These are phyloP conservation scores for Schwanniomyces pseudopolymorphus DNA, from an alignment of 805 yeast species.

Conservation along the genomic window DNA sequence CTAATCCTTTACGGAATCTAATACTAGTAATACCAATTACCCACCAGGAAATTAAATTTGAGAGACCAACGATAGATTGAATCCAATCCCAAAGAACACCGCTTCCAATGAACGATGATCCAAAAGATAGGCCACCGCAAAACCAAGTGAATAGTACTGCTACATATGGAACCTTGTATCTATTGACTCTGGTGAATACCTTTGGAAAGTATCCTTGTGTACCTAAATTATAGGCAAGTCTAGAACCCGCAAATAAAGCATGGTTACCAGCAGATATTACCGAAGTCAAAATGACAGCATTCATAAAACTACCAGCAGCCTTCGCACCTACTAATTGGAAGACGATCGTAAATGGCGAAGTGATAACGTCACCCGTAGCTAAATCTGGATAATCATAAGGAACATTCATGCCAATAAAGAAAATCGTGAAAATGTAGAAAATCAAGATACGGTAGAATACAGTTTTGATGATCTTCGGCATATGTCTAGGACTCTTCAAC, in stretches of 20 bases:
- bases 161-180: conserved; percentile 48
- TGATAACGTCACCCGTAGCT: conserved; percentile 23
- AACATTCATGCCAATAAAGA: conserved; percentile 43
- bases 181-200: conserved; percentile 40
- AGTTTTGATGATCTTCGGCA: conserved; percentile 30
- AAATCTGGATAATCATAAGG: conserved; percentile 38
- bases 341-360: conserved; percentile 44
- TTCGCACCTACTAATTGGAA: conserved; percentile 43
- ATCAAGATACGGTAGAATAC: conserved; percentile 33
- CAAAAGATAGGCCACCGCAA: conserved; percentile 59
- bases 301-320: conserved; percentile 44
- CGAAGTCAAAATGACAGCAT: conserved; percentile 56
- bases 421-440: conserved; percentile 37
- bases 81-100: conserved; percentile 56
- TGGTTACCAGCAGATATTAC: conserved; percentile 57
- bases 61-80: conserved; percentile 52
- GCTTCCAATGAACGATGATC: conserved; percentile 54
- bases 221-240: conserved; percentile 51
- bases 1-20: conserved; percentile 48
- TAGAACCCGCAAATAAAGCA: conserved; percentile 50
- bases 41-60: conserved; percentile 53
- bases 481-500: conserved; percentile 28
- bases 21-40: conserved; percentile 49
- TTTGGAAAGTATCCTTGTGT: conserved; percentile 48
- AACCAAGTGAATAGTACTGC: conserved; percentile 52